These are phyloP conservation scores for Aristolochia californica DNA, from an alignment of 164 flowering plant species.

Conservation along the genomic window DNA sequence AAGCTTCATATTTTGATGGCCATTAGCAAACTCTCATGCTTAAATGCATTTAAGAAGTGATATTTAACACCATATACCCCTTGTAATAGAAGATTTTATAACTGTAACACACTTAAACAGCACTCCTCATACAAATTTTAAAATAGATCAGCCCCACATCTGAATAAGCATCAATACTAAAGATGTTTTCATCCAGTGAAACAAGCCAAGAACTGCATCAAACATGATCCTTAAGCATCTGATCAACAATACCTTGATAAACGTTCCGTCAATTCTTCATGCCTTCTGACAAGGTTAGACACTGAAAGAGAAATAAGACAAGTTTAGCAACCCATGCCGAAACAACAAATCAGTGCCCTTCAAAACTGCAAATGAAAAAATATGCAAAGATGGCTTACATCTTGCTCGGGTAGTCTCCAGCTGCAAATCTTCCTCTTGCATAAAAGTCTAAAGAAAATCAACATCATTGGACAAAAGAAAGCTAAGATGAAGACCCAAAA, in stretches of 20 bases:
- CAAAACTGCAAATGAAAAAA: neutral
- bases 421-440: constrained; percentile 47
- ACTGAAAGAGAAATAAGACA: constrained; percentile 33
- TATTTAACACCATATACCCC: no score
- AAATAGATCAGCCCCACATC: neutral
- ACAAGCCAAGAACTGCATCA: no score
- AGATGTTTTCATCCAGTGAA: neutral
- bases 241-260: constrained; percentile 58
- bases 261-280: constrained; percentile 65
- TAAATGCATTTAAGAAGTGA: no score
- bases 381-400: constrained; percentile 28
- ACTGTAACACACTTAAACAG: no score
- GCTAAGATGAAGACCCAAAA: neutral
- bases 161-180: neutral
- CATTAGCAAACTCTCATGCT: no score
- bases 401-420: constrained; percentile 65
- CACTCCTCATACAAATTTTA: no score
- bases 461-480: neutral
- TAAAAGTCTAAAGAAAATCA: constrained; percentile 30
- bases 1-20: no score
- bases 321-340: constrained; percentile 3
- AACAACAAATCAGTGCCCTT: neutral
- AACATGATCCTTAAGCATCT: no score
- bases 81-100: no score
- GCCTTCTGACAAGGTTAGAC: constrained; percentile 70